These are phyloP conservation scores for Alternaria solani DNA, from an alignment of 2,329 filamentous ascomycete genomes.

Conservation along the genomic window DNA sequence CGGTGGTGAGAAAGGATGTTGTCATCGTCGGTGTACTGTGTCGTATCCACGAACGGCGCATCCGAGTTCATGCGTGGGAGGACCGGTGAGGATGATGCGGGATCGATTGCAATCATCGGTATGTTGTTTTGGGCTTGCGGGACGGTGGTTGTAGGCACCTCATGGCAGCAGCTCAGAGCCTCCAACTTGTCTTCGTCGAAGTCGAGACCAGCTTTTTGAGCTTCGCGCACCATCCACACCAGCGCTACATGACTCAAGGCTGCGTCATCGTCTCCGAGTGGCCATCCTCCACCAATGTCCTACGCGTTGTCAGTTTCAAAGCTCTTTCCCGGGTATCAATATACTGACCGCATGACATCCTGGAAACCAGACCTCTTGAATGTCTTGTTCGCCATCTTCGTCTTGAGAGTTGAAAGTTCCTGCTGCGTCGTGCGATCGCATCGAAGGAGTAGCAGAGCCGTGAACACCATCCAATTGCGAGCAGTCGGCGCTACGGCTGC, in stretches of 20 bases:
- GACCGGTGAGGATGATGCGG: constrained; percentile 31
- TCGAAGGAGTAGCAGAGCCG: constrained; percentile 36
- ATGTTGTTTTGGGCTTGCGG: constrained; percentile 21
- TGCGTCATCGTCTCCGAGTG: constrained; percentile 62
- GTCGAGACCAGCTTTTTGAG: constrained; percentile 69
- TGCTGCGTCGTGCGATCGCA: constrained; percentile 41
- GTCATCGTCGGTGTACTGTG: constrained; percentile 23
- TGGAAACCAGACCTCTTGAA: constrained; percentile 82
- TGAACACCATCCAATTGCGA: constrained; percentile 23
- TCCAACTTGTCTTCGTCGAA: constrained; percentile 75
- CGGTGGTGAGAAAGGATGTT: constrained; percentile 26
- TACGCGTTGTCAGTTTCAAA: constrained; percentile 20
- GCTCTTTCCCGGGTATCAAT: too few species aligned
- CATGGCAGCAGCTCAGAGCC: constrained; percentile 69
- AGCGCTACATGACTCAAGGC: constrained; percentile 73
- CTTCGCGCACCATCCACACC: constrained; percentile 74
- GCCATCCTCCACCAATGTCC: constrained; percentile 81
- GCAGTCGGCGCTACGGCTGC: constrained; percentile 43
- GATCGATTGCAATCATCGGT: constrained; percentile 45
- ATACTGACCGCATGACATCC: constrained; percentile 70
- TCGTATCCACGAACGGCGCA: constrained; percentile 4
- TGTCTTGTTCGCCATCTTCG: constrained; percentile 68
- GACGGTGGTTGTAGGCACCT: constrained; percentile 32
- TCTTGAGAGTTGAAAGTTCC: constrained; percentile 36
- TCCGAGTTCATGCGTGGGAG: background rate